phyloP scores from a whole-genome alignment of 2,329 filamentous ascomycete species.

The Venturia effusa region DNA sequence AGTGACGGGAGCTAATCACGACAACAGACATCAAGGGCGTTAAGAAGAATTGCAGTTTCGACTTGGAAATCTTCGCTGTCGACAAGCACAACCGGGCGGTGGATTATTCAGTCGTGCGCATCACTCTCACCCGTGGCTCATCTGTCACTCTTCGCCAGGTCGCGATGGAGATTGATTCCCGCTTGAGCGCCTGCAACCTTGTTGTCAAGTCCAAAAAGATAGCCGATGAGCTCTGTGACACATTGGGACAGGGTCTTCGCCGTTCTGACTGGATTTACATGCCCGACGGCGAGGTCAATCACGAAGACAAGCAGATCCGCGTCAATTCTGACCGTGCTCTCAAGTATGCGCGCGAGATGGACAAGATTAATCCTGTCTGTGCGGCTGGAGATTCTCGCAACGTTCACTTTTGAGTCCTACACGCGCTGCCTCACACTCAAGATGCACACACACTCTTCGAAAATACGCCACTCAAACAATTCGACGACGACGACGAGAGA shows the following conservation, averaged over 20 bases:
- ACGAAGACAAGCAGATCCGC: slow-evolving; percentile 4
- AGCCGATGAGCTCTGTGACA: neutral
- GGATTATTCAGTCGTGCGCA: slow-evolving; percentile 68
- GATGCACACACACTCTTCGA: neutral
- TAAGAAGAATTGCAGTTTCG: slow-evolving; percentile 71
- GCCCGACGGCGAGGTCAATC: slow-evolving; percentile 1
- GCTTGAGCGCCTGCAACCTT: neutral
- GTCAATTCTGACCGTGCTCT: neutral
- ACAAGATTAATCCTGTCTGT: neutral
- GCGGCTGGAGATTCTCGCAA: neutral
- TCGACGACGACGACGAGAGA: neutral
- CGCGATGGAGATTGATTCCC: neutral
- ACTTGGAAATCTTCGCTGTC: slow-evolving; percentile 77
- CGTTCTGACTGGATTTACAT: slow-evolving; percentile 7
- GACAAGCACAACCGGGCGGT: slow-evolving; percentile 73
- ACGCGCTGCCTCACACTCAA: neutral
- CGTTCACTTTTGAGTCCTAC: neutral
- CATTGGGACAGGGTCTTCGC: neutral
- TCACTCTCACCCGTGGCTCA: slow-evolving; percentile 75
- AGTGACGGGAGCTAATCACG: neutral
- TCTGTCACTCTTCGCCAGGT: slow-evolving; percentile 3
- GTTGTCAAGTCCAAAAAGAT: neutral
- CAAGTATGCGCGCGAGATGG: neutral
- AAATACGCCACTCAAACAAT: neutral
- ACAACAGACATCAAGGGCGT: slow-evolving; percentile 1